Evolutionary conservation across 208 protist genomes (phyloP).

Genomic region (Trypanosoma mega): DNA sequence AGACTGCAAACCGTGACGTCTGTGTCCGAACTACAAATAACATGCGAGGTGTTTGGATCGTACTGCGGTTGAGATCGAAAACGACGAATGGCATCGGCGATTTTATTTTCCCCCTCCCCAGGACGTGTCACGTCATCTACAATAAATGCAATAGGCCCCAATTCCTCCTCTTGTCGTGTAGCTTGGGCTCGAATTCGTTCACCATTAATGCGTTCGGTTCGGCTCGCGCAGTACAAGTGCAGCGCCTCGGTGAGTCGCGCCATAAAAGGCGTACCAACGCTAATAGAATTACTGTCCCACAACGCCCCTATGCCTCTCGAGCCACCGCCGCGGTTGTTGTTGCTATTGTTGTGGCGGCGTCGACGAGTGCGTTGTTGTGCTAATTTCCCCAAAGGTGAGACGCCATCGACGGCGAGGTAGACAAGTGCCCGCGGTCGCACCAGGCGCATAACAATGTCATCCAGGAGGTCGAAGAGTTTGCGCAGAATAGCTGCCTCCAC

Average conservation of each 20-base stretch:
- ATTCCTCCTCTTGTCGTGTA: constrained; percentile 3
- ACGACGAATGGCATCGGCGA: constrained; percentile 77
- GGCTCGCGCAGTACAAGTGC: constrained; percentile 77
- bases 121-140: constrained; percentile 94
- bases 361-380: constrained; percentile 98
- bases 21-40: constrained; percentile 98
- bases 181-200: constrained; percentile 75
- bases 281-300: constrained; percentile 88
- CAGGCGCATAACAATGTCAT: constrained; percentile 82
- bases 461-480: constrained; percentile 72
- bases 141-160: constrained; percentile 85
- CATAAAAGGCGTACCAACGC: constrained; percentile 86
- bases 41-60: constrained; percentile 97
- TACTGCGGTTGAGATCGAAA: constrained; percentile 89
- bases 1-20: constrained; percentile 98
- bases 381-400: constrained; percentile 98
- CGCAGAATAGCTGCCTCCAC: constrained; percentile 67
- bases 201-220: constrained; percentile 82
- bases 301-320: constrained; percentile 24
- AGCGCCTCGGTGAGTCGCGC: constrained; percentile 66
- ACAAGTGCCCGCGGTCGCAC: constrained; percentile 94
- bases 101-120: constrained; percentile 96
- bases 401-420: constrained; percentile 96
- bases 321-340: constrained; percentile 55
- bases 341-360: constrained; percentile 57